phyloP scores from a whole-genome alignment of 805 yeast genomes.

The Suhomyces pyralidae region DNA sequence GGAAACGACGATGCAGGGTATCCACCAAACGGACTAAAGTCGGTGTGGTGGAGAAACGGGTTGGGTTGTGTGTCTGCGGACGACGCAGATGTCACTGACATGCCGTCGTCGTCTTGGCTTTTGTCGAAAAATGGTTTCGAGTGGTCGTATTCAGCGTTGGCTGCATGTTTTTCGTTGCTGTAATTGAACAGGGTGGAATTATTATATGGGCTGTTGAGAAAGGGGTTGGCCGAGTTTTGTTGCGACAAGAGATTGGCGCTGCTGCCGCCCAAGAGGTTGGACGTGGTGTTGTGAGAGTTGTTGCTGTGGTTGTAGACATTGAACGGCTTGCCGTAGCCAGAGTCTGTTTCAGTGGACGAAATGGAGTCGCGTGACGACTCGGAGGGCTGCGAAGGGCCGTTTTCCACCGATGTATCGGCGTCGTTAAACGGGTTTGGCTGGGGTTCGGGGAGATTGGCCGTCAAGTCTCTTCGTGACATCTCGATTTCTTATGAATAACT shows the following conservation, averaged over 20 bases:
- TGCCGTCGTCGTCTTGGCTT: background rate
- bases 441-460: slow-evolving; percentile 21
- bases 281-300: slow-evolving; percentile 36
- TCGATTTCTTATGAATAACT: no score
- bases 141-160: background rate
- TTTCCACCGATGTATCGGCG: background rate
- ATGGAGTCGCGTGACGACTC: slow-evolving; percentile 11
- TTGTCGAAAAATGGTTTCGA: background rate
- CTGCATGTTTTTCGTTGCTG: background rate
- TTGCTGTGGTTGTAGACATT: slow-evolving; percentile 29
- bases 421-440: slow-evolving; percentile 13
- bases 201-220: background rate
- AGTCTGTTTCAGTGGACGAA: slow-evolving; percentile 14
- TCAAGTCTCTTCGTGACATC: slow-evolving; percentile 33
- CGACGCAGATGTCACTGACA: slow-evolving; percentile 9
- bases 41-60: slow-evolving; percentile 48
- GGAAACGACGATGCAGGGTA: slow-evolving; percentile 94
- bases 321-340: slow-evolving; percentile 32
- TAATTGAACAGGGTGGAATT: slow-evolving; percentile 8
- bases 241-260: slow-evolving; percentile 3
- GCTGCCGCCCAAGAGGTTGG: slow-evolving; percentile 28
- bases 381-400: background rate
- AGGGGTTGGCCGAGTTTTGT: slow-evolving; percentile 3
- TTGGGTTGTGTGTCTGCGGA: slow-evolving; percentile 19
- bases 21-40: slow-evolving; percentile 92